phyloP scores from a whole-genome alignment of 768 basidiomycete species.

The Phaeotremella fagi region DNA sequence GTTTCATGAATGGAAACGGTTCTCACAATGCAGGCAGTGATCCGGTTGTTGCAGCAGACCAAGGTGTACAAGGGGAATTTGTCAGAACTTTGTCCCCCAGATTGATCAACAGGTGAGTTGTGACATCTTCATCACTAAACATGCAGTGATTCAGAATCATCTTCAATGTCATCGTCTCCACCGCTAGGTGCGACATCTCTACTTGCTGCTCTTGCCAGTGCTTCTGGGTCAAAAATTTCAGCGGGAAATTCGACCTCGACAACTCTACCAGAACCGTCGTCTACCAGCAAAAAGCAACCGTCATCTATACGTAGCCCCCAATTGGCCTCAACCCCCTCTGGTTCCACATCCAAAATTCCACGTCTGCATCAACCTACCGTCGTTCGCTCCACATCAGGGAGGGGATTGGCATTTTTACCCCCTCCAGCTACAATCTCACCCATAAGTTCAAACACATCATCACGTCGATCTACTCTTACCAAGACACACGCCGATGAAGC shows the following conservation, averaged over 20 bases:
- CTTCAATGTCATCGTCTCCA: slow-evolving; percentile 30
- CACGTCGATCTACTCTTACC: no score
- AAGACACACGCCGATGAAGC: no score
- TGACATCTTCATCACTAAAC: not conserved
- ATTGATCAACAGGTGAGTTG: slow-evolving; percentile 1
- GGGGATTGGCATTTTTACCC: slow-evolving; percentile 29
- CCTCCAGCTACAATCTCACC: slow-evolving; percentile 18
- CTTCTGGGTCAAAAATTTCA: not conserved
- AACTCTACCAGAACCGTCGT: no score
- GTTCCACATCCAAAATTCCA: slow-evolving; percentile 12
- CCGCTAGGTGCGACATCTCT: slow-evolving; percentile 32
- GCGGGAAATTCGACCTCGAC: no score
- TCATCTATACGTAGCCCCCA: no score
- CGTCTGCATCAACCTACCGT: slow-evolving; percentile 41
- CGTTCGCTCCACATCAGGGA: slow-evolving; percentile 22
- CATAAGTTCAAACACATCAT: no score
- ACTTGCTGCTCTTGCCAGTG: slow-evolving; percentile 18
- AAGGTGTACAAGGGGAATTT: not conserved
- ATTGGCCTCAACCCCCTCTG: no score
- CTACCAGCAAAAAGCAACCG: no score
- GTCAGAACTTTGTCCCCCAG: not conserved
- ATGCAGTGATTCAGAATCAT: slow-evolving; percentile 22
- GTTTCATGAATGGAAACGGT: not conserved
- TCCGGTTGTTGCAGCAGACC: not conserved
- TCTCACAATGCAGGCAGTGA: not conserved